Base-by-base conservation (phyloP, 1,284 basidiomycete species). In the Cutaneotrichosporon mucoides region DNA sequence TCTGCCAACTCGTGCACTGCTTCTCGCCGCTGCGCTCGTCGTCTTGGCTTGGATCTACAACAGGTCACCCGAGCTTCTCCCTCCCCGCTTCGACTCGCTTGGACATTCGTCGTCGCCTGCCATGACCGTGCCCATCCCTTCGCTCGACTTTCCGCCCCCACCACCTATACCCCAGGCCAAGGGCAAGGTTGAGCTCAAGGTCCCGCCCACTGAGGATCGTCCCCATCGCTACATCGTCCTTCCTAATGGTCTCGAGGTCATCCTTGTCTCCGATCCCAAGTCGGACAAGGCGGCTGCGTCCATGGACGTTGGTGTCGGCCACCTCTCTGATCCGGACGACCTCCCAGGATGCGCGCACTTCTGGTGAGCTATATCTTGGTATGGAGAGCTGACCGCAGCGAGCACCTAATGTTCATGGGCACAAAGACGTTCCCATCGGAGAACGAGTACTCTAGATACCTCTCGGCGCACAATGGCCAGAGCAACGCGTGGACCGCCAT, bases 401-500 rank as follows among this genome's bases (percentile, higher is more conserved):
- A 99, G 77, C 95, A 99, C 77, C 77, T 99, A 56, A 81, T 97
- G 66, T 99, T 99, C 79, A 90, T 99, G 67, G 81, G 81, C 5
- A 82, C 81, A 5, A 78, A 81, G 60, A 79, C 76, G 77, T 96
- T 87, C 78, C 93, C 94, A 1, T 82, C 84, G 58, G 94, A 97
- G 76, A 96, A 95, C 72, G 94, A 93, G 65, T 97, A 97, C 75
- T 87, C 86, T 40, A 87, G 91, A 83, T 99, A 86, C 76, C 84
- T 99, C 15, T 84, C 91, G 47, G 89, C 91, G 73, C 90, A 99
- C 77, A 92, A 90, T 49, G 96, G 96, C 16, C 79, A 81, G 61
- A 94, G 92, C 4, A 99, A 99, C 76, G 96, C 96, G 4, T 99
- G 87, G 79, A 99, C 96, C 0, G 87, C 89, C 3, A 88, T 94